Base-by-base conservation (phyloP, 148 eudicot genomes). In the Spergularia bocconei region DNA sequence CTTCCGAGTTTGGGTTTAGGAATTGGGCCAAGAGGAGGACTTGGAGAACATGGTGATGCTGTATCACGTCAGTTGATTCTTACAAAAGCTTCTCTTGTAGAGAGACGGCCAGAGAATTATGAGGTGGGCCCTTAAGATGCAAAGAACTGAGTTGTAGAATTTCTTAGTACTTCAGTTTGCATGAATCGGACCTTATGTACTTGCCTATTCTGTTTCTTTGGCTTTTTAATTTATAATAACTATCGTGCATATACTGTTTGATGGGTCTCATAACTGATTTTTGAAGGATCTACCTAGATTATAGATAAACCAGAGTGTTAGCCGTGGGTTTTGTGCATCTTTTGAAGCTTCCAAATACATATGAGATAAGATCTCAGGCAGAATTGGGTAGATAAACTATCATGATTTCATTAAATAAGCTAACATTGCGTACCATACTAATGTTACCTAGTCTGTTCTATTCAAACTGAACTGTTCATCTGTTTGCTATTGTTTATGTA, bases 51-150 rank as follows among this genome's bases (percentile, higher is more conserved):
- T 48, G 97, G 99, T 70, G 97, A 95, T 88, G 89, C 99, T 79
- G 96, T 95, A 54, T 90, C 92, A 76, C 96, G 97, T 75, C 96
- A 95, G 70, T 85, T 95, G 63, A 92, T 92, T 82, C 91, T 95
- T 69, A 95, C 99, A 44, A 95, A 89, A 83, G 84, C 74, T 69
- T 95, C 99, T 20, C 88, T 95, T 79, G 91, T 95, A 66, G 99
- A 95, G 87, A 92, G 97, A 81, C 91, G 97, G 53, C 97, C 92
- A n/a, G 96, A 91, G 36, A 95, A 95, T 79, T 95, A 95, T 86
- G 99, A 95, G 86, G 99, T 92, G 70, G 83, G 96, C 75, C 39
- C 53, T 69, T 71, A 38, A 13, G 67, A 68, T 55, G 73, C 38
- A 6, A 29, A 64, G 39, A 15, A 57, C 23, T 70, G 51, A 48